These are phyloP conservation scores for Rheum nobile DNA, from an alignment of 148 eudicot species.

Conservation along the genomic window DNA sequence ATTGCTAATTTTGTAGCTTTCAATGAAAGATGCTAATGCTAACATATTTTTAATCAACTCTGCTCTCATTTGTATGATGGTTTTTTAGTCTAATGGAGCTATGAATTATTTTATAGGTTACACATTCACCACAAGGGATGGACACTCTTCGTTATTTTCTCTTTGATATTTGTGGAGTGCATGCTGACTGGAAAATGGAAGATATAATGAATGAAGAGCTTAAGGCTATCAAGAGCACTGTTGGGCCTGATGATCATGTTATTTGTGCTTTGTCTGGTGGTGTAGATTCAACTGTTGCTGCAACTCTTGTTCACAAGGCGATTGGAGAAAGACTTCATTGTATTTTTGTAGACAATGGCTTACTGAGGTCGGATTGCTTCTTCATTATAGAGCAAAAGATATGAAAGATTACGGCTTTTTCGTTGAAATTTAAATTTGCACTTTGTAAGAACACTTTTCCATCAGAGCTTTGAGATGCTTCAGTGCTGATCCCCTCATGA, in stretches of 20 bases:
- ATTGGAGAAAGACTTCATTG: slow-evolving; percentile 95
- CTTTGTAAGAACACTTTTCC: neutral
- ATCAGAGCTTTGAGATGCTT: neutral
- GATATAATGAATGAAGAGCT: slow-evolving; percentile 83
- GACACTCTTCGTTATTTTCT: slow-evolving; percentile 67
- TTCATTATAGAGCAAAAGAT: neutral
- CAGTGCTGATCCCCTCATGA: neutral
- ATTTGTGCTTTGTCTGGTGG: slow-evolving; percentile 97
- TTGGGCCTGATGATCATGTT: slow-evolving; percentile 84
- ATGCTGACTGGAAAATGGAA: slow-evolving; percentile 88
- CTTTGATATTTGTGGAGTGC: slow-evolving; percentile 71
- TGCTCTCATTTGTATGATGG: neutral
- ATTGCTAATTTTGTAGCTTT: neutral
- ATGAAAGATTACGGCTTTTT: neutral
- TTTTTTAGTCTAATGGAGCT: slow-evolving; percentile 9
- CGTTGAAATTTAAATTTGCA: neutral
- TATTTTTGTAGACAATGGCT: slow-evolving; percentile 87
- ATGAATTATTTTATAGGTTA: slow-evolving; percentile 41
- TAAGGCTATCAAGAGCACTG: slow-evolving; percentile 44
- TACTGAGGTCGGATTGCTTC: slow-evolving; percentile 50
- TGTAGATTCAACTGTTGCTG: slow-evolving; percentile 97
- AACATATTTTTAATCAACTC: neutral
- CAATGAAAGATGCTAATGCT: neutral
- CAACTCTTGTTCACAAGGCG: slow-evolving; percentile 92
- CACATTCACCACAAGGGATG: slow-evolving; percentile 96